Evolutionary conservation across 2,329 filamentous ascomycete genomes (phyloP).

Genomic region (Penicillium psychrosexuale): DNA sequence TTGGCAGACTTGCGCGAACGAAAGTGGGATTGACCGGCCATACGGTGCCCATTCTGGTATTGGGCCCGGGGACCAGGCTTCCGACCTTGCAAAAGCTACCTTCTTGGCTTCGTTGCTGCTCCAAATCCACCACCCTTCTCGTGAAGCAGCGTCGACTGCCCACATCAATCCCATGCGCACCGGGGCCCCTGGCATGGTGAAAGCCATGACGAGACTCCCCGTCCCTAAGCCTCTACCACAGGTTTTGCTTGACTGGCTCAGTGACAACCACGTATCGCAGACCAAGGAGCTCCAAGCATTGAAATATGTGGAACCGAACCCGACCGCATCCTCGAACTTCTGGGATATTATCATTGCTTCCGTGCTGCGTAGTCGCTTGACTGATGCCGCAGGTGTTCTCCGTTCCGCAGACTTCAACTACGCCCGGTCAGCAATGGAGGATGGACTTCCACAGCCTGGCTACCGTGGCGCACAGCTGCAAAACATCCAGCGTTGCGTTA

Average conservation of each 20-base stretch:
- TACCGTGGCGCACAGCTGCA: constrained; percentile 75
- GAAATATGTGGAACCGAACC: constrained; percentile 63
- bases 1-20: constrained; percentile 32
- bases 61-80: constrained; percentile 61
- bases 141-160: constrained; percentile 26
- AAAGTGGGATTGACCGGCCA: constrained; percentile 43
- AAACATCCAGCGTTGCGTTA: constrained; percentile 70
- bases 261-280: constrained; percentile 70
- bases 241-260: constrained; percentile 79
- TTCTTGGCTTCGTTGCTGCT: constrained; percentile 77
- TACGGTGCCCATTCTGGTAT: constrained; percentile 55
- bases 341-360: constrained; percentile 80
- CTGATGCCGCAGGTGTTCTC: constrained; percentile 65
- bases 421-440: constrained; percentile 62
- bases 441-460: constrained; percentile 61
- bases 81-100: constrained; percentile 69
- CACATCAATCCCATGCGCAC: constrained; percentile 25
- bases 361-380: constrained; percentile 71
- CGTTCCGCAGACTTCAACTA: constrained; percentile 74
- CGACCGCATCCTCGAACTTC: constrained; percentile 72
- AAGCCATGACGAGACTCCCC: constrained; percentile 26
- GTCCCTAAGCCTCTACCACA: constrained; percentile 60
- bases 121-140: constrained; percentile 69
- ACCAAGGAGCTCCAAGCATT: constrained; percentile 65
- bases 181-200: constrained; percentile 30